Conservation (phyloP, 176 grass and related monocot species). For the Aegilops bicornis region DNA sequence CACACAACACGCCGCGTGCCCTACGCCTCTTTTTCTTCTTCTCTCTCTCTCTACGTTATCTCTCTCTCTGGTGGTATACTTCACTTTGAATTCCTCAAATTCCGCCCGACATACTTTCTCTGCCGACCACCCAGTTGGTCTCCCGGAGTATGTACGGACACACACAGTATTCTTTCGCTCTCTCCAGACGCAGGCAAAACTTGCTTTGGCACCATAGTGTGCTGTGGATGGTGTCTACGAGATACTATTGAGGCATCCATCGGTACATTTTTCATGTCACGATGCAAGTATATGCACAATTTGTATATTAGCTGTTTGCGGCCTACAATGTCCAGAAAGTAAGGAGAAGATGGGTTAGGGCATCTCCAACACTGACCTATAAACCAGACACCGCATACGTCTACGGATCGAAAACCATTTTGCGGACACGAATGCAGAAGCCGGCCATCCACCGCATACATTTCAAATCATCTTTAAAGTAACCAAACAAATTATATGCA, state of each 20-base stretch:
- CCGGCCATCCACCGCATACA: too few relatives aligned
- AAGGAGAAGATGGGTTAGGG: too few relatives aligned
- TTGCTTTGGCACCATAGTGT: background rate
- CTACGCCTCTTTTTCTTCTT: background rate
- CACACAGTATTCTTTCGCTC: background rate
- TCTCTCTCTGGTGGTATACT: background rate
- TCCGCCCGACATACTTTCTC: conserved; percentile 34
- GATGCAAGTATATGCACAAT: background rate
- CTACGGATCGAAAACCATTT: too few relatives aligned
- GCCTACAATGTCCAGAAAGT: too few relatives aligned
- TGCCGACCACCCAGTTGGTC: conserved; percentile 35
- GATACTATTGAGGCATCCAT: background rate
- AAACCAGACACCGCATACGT: too few relatives aligned
- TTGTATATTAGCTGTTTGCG: too few relatives aligned
- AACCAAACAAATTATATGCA: too few relatives aligned
- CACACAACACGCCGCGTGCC: conserved; percentile 6
- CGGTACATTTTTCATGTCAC: background rate
- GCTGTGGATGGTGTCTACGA: background rate
- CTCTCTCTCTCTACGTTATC: conserved; percentile 15
- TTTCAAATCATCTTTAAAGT: too few relatives aligned
- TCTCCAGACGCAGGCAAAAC: background rate
- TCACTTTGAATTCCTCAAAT: conserved; percentile 41
- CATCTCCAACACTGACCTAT: too few relatives aligned
- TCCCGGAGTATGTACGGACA: conserved; percentile 33
- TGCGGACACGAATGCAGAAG: too few relatives aligned